Base-by-base conservation (phyloP, 768 basidiomycete species). In the Ephemerocybe angulata region DNA sequence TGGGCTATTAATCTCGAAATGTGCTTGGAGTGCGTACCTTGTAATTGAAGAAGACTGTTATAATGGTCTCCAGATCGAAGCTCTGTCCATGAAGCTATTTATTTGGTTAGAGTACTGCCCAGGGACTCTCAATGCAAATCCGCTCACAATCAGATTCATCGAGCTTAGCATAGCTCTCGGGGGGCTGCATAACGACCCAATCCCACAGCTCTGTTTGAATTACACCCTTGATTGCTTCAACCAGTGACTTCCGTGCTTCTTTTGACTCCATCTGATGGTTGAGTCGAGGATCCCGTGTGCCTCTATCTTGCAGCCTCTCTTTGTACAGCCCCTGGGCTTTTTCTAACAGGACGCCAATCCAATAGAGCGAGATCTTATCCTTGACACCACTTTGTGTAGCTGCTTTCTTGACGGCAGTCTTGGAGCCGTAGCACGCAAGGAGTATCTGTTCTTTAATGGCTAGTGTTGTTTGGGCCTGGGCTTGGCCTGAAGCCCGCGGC, bases 321-420 rank as follows among this genome's bases (percentile, higher is more conserved):
- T 50, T 2, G 13, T 42, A 19, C 10, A 11, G 8, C 47, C 37
- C 50, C 24, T 50, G 42, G 6, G 52, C 50, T 43, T 50, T 59
- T 21, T 24, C 51, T 37, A 61, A 21, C 4, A 55, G 38, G 24
- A 50, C 24, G 3, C 60, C 53, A 51, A 72, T 70, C 70, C 68
- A 72, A 51, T 52, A 48, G 11, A 52, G 47, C 0, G 70, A 60
- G 13, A 65, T 65, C 48, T 65, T 66, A 44, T 72, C 70, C 54
- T 70, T 69, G 22, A 70, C n/a, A n/a, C n/a, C 58, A 10, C 70
- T 65, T 5, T 57, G 33, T 10, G 61, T 61, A 21, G 67, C 60
- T 33, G 53, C 6, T 5, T 41, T 42, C 41, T 60, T 15, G 48
- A 55, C 19, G 24, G 10, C 29, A 19, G 44, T 55, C 21, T 57